Conservation (phyloP, 106 monocot genomes). For the Dendrobium huoshanense region DNA sequence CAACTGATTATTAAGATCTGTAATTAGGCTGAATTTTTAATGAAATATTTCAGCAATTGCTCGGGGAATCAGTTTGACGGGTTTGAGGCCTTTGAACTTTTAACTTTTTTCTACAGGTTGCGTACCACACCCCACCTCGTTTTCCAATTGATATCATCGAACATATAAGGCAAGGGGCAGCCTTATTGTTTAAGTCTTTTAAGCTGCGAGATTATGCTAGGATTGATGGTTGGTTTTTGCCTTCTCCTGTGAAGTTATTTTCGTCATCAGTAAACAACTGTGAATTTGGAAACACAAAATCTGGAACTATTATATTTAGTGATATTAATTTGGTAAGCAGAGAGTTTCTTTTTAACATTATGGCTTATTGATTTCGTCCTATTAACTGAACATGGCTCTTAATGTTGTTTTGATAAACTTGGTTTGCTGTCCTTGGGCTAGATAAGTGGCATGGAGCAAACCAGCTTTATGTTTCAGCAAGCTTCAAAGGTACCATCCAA, state of each 20-base stretch:
- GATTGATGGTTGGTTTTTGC: conserved; percentile 94
- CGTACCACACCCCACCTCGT: conserved; percentile 87
- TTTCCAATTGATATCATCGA: conserved; percentile 64
- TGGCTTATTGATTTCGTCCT: background rate
- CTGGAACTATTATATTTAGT: conserved; percentile 67
- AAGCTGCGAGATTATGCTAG: conserved; percentile 80
- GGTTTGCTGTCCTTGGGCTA: conserved; percentile 17
- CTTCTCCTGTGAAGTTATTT: conserved; percentile 25
- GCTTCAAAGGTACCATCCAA: conserved; percentile 65
- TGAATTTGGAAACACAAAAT: conserved; percentile 51
- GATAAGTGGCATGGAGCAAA: conserved; percentile 99
- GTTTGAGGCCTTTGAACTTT: background rate
- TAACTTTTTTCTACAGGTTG: conserved; percentile 40
- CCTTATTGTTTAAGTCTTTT: conserved; percentile 47
- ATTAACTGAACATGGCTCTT: background rate
- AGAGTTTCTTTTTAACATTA: conserved; percentile 1
- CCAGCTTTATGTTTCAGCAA: conserved; percentile 96
- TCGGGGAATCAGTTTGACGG: background rate
- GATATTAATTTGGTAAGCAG: conserved; percentile 85
- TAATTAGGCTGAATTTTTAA: background rate
- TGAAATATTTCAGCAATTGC: background rate
- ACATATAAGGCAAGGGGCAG: conserved; percentile 71
- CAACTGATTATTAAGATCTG: background rate
- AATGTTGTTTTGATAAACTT: background rate
- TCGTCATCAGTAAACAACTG: conserved; percentile 22